These are phyloP conservation scores for Amniculicola lignicola DNA, from an alignment of 495 filamentous ascomycete genomes.

Conservation along the genomic window DNA sequence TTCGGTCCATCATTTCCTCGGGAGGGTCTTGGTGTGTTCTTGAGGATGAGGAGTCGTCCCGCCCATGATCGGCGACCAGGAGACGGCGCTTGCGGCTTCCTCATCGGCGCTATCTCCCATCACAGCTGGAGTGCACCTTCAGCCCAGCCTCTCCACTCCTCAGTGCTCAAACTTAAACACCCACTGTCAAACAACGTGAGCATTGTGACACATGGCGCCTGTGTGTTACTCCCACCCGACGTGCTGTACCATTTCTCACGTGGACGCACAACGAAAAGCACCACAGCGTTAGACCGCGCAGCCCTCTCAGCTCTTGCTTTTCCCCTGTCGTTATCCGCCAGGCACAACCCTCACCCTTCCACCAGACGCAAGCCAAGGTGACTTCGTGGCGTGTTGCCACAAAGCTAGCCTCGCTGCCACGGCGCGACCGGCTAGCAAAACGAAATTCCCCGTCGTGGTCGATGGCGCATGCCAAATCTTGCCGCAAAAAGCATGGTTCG, in stretches of 20 bases:
- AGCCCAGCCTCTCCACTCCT: background rate
- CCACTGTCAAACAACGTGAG: background rate
- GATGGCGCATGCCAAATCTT: background rate
- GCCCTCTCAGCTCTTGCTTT: conserved; percentile 6
- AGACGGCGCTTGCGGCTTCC: too few relatives aligned
- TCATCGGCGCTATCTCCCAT: too few relatives aligned
- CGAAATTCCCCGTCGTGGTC: conserved; percentile 1
- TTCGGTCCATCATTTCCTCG: too few relatives aligned
- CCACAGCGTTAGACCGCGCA: conserved; percentile 4
- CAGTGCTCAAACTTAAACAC: too few relatives aligned
- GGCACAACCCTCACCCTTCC: conserved; percentile 4
- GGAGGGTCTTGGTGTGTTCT: background rate
- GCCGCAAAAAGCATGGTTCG: background rate
- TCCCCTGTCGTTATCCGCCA: conserved; percentile 6
- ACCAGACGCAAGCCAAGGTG: background rate
- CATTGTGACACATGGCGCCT: too few relatives aligned
- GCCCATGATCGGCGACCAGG: background rate
- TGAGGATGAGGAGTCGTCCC: background rate
- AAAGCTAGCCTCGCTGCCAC: background rate
- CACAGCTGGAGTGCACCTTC: too few relatives aligned
- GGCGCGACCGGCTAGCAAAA: background rate
- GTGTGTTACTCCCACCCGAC: too few relatives aligned
- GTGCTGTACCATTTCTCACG: background rate
- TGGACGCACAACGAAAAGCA: conserved; percentile 20
- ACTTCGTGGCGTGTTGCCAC: conserved; percentile 16